These are phyloP conservation scores for Paraconiothyrium sp. DNA, from an alignment of 2,329 filamentous ascomycete species.

Conservation along the genomic window DNA sequence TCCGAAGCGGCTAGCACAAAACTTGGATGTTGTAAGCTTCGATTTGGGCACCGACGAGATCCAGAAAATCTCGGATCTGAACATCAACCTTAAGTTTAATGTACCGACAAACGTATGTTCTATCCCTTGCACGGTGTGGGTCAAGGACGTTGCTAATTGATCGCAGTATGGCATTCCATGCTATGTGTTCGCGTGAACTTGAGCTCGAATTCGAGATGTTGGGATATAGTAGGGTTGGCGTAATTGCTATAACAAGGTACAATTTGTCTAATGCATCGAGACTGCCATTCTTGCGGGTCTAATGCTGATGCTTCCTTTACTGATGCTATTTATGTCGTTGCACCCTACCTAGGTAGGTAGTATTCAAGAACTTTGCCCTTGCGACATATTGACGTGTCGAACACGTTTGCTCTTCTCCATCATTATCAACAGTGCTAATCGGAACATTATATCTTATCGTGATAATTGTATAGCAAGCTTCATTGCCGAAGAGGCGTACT, in stretches of 20 bases:
- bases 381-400: no score
- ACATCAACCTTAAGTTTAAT: slow-evolving; percentile 46
- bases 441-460: no score
- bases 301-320: background rate
- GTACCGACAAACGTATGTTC: slow-evolving; percentile 46
- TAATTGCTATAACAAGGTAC: slow-evolving; percentile 9
- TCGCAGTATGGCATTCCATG: slow-evolving; percentile 47
- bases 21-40: slow-evolving; percentile 44
- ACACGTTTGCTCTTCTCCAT: no score
- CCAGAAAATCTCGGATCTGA: slow-evolving; percentile 40
- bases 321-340: background rate
- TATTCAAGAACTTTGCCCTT: no score
- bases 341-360: no score
- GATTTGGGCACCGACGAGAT: slow-evolving; percentile 43
- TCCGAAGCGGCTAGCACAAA: slow-evolving; percentile 41
- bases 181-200: slow-evolving; percentile 45
- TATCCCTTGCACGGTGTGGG: background rate
- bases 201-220: background rate
- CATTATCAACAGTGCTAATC: no score
- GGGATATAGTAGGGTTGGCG: slow-evolving; percentile 11
- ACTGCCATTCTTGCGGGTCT: background rate
- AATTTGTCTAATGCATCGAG: background rate
- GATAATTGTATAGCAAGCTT: no score
- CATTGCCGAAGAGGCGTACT: background rate
- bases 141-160: slow-evolving; percentile 25